Conservation (phyloP, 2,329 filamentous ascomycete genomes). For the Alternaria sp. region DNA sequence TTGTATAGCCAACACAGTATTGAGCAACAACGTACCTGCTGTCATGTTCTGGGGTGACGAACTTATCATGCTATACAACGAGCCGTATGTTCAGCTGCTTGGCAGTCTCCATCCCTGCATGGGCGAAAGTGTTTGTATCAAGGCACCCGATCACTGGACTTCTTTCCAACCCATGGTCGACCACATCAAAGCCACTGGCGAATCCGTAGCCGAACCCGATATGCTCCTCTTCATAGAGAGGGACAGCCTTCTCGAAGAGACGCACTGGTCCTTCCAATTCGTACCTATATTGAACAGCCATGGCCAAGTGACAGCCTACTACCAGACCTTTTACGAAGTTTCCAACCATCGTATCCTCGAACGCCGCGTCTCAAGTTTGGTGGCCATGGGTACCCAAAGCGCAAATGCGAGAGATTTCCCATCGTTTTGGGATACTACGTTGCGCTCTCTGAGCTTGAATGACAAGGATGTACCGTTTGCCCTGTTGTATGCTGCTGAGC, state of each 20-base stretch:
- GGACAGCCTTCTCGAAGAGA: conserved; percentile 75
- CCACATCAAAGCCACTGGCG: conserved; percentile 33
- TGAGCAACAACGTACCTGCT: conserved; percentile 63
- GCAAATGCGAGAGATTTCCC: conserved; percentile 73
- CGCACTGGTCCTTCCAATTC: conserved; percentile 81
- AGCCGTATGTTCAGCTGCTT: conserved; percentile 43
- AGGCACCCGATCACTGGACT: conserved; percentile 73
- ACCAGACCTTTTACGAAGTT: conserved; percentile 80
- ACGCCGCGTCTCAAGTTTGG: conserved; percentile 56
- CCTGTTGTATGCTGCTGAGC: conserved; percentile 35
- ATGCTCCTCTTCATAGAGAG: conserved; percentile 75
- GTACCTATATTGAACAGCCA: conserved; percentile 76
- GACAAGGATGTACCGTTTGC: conserved; percentile 57
- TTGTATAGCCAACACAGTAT: conserved; percentile 78
- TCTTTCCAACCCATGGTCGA: conserved; percentile 33
- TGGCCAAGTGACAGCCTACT: conserved; percentile 74
- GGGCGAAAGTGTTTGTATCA: conserved; percentile 67
- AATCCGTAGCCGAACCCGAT: conserved; percentile 62
- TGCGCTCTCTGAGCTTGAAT: conserved; percentile 73
- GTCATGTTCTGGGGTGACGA: conserved; percentile 65
- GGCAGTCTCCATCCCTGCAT: conserved; percentile 62
- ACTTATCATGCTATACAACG: conserved; percentile 52
- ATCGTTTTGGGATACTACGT: conserved; percentile 74
- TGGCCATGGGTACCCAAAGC: conserved; percentile 75
- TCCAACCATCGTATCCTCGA: conserved; percentile 60